These are phyloP conservation scores for Dianthus caryophyllus DNA, from an alignment of 148 eudicot genomes.

Conservation along the genomic window DNA sequence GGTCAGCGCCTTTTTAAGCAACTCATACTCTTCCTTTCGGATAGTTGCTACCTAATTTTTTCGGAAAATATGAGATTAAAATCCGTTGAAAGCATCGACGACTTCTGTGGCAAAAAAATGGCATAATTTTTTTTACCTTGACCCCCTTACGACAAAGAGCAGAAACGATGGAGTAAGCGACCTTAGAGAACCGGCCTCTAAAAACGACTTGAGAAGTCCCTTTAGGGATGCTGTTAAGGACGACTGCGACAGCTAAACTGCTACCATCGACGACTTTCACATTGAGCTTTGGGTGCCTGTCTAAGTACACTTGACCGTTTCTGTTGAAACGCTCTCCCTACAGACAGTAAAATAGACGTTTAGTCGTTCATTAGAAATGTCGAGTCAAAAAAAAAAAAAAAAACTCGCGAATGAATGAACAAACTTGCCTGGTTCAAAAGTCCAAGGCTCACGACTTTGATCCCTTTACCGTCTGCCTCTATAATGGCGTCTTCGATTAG, in stretches of 20 bases:
- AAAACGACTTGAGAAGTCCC: constrained; percentile 53
- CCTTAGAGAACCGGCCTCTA: constrained; percentile 54
- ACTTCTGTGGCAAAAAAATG: too few relatives aligned
- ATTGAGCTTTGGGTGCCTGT: constrained; percentile 48
- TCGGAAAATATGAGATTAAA: neutral
- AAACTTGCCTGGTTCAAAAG: constrained; percentile 47
- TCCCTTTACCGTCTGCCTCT: constrained; percentile 40
- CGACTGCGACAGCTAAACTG: constrained; percentile 59
- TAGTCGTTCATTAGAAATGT: neutral
- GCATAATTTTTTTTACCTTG: too few relatives aligned
- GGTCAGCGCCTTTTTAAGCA: constrained; percentile 28
- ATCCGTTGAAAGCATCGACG: neutral
- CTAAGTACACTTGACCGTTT: constrained; percentile 49
- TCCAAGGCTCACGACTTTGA: constrained; percentile 46
- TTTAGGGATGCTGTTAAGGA: constrained; percentile 54
- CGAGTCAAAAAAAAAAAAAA: too few relatives aligned
- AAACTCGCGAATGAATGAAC: neutral
- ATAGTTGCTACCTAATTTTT: constrained; percentile 36
- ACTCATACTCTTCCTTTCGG: constrained; percentile 36
- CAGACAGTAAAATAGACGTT: neutral
- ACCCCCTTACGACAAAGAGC: constrained; percentile 50
- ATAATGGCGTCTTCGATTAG: constrained; percentile 51
- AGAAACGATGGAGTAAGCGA: constrained; percentile 39
- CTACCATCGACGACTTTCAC: constrained; percentile 73
- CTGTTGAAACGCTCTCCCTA: constrained; percentile 52